A percentile compares a stretch with the other conserved stretches of the same genome.
These are phyloP conservation scores for Pseudocercospora fuligena DNA, from an alignment of 2,329 filamentous ascomycete species.

Conservation along the genomic window DNA sequence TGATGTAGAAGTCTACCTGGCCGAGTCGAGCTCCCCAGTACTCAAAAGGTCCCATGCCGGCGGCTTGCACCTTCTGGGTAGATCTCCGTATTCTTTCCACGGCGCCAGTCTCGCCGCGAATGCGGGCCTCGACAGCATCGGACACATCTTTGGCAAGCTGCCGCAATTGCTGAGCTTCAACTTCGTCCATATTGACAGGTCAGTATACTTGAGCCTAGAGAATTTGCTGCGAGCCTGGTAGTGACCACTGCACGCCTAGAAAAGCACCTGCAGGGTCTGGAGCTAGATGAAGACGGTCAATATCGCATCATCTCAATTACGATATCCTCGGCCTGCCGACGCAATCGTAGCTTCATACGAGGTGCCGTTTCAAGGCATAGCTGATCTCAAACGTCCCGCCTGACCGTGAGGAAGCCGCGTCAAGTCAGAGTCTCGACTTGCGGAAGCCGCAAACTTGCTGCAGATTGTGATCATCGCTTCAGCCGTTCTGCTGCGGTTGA, in stretches of 20 bases:
- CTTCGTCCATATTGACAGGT: neutral
- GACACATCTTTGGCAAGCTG: conserved; percentile 12
- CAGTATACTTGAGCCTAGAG: neutral
- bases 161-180: conserved; percentile 13
- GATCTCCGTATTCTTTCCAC: conserved; percentile 15
- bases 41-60: conserved; percentile 18
- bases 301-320: neutral
- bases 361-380: neutral
- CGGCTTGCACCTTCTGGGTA: conserved; percentile 14
- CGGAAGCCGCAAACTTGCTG: neutral
- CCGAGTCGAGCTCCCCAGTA: conserved; percentile 16
- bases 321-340: too few species aligned
- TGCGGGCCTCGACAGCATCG: conserved; percentile 17
- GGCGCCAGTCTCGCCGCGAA: conserved; percentile 16
- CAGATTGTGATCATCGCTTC: neutral
- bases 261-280: neutral
- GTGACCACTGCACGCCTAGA: too few species aligned
- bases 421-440: neutral
- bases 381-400: neutral
- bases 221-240: too few species aligned
- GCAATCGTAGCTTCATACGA: neutral
- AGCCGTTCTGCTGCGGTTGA: too few species aligned
- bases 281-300: neutral
- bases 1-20: neutral
- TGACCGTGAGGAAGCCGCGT: neutral